Percentiles rank a stretch among this genome's conserved stretches.
phyloP scores from a whole-genome alignment of 805 yeast genomes.

The Kazachstania viticola region DNA sequence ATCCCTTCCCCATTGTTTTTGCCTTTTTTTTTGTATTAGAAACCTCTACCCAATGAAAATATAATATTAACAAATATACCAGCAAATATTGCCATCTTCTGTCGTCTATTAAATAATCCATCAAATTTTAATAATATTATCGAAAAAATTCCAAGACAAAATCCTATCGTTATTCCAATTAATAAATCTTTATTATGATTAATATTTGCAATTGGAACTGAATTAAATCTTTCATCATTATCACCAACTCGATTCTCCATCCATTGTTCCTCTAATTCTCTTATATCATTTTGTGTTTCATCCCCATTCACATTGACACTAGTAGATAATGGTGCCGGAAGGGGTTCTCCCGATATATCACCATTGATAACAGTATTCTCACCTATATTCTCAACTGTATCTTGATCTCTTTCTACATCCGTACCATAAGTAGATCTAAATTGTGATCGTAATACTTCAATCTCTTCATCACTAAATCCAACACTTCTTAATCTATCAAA shows the following conservation, averaged over 20 bases:
- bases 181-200: constrained; percentile 55
- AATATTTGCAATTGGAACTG: constrained; percentile 29
- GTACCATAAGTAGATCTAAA: constrained; percentile 62
- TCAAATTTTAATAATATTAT: constrained; percentile 52
- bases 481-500: constrained; percentile 75
- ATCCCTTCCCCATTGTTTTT: too few species aligned
- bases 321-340: too few species aligned
- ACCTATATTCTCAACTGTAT: constrained; percentile 7
- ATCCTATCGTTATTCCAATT: constrained; percentile 62
- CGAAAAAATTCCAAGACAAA: constrained; percentile 62
- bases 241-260: constrained; percentile 63
- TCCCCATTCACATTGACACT: constrained; percentile 8
- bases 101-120: constrained; percentile 49
- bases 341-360: constrained; percentile 9
- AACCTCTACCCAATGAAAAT: constrained; percentile 37
- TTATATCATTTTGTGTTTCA: constrained; percentile 28
- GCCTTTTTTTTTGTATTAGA: too few species aligned
- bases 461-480: constrained; percentile 74
- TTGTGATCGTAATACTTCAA: constrained; percentile 59
- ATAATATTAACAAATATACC: constrained; percentile 61
- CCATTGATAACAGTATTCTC: constrained; percentile 7
- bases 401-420: constrained; percentile 12
- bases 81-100: constrained; percentile 53
- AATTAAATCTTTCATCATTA: constrained; percentile 33
- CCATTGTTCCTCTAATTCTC: constrained; percentile 80